Evolutionary conservation across 148 eudicot genomes (phyloP).

Genomic region (Cornus florida): DNA sequence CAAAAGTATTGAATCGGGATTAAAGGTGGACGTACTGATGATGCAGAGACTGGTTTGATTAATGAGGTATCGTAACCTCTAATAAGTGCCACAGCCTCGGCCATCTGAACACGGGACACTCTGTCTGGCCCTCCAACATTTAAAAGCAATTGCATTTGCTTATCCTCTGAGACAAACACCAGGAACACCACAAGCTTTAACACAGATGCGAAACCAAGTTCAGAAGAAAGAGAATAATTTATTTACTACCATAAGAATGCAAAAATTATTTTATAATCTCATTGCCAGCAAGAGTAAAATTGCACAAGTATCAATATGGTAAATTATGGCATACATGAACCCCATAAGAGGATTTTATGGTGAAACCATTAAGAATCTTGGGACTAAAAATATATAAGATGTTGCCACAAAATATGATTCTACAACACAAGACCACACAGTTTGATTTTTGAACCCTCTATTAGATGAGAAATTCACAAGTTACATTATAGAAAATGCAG

Average conservation of each 20-base stretch:
- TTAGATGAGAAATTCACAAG: no score
- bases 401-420: not conserved
- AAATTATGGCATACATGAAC: not conserved
- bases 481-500: no score
- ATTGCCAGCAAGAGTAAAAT: not conserved
- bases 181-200: constrained; percentile 3
- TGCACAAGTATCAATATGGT: not conserved
- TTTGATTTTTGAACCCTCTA: not conserved
- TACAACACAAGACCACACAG: not conserved
- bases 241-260: not conserved
- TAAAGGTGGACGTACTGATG: constrained; percentile 55
- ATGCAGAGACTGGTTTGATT: constrained; percentile 77
- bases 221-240: not conserved
- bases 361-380: not conserved
- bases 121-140: constrained; percentile 92
- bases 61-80: constrained; percentile 65
- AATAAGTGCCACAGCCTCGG: constrained; percentile 69
- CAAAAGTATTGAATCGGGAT: not conserved
- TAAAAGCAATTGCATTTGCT: constrained; percentile 57
- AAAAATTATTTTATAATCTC: not conserved
- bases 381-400: not conserved
- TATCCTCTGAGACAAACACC: constrained; percentile 43
- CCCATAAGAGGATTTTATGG: not conserved
- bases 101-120: constrained; percentile 88
- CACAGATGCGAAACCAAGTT: not conserved